Conservation (phyloP, 805 yeast genomes). For the Saturnispora sanitii region DNA sequence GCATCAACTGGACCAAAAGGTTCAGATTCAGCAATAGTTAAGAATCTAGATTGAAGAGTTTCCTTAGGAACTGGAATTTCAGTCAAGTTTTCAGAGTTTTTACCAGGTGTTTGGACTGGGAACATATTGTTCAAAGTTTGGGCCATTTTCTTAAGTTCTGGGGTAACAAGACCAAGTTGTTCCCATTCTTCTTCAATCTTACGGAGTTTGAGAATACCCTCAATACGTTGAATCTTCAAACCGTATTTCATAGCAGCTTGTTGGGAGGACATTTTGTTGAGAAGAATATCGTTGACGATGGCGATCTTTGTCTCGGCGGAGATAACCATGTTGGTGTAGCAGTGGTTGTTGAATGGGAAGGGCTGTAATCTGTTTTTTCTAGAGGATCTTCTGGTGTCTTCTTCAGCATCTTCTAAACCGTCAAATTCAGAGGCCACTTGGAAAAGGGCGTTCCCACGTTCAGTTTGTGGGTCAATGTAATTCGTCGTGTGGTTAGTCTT, state of each 20-base stretch:
- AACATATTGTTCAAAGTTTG: slow-evolving; percentile 66
- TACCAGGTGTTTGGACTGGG: slow-evolving; percentile 51
- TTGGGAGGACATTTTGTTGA: slow-evolving; percentile 49
- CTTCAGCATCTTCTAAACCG: slow-evolving; percentile 10
- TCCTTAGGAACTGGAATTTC: slow-evolving; percentile 87
- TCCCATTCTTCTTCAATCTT: slow-evolving; percentile 56
- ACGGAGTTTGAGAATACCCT: slow-evolving; percentile 69
- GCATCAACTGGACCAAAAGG: slow-evolving; percentile 96
- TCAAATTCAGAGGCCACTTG: slow-evolving; percentile 12
- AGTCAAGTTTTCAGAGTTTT: slow-evolving; percentile 65
- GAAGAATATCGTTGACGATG: slow-evolving; percentile 43
- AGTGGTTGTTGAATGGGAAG: slow-evolving; percentile 66
- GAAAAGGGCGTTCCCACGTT: slow-evolving; percentile 29
- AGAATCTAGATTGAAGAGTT: slow-evolving; percentile 70
- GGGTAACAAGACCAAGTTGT: slow-evolving; percentile 40
- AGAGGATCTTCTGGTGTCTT: slow-evolving; percentile 14
- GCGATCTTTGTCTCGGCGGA: slow-evolving; percentile 48
- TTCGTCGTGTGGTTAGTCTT: slow-evolving; percentile 62
- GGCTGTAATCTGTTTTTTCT: slow-evolving; percentile 45
- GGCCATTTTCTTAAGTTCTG: slow-evolving; percentile 52
- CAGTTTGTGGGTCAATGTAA: slow-evolving; percentile 51
- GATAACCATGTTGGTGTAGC: slow-evolving; percentile 56
- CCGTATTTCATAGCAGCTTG: slow-evolving; percentile 72
- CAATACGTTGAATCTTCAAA: slow-evolving; percentile 74
- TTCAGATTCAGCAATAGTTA: slow-evolving; percentile 87